Conservation (phyloP, 139 green algal species). For the Micromonas commoda region DNA sequence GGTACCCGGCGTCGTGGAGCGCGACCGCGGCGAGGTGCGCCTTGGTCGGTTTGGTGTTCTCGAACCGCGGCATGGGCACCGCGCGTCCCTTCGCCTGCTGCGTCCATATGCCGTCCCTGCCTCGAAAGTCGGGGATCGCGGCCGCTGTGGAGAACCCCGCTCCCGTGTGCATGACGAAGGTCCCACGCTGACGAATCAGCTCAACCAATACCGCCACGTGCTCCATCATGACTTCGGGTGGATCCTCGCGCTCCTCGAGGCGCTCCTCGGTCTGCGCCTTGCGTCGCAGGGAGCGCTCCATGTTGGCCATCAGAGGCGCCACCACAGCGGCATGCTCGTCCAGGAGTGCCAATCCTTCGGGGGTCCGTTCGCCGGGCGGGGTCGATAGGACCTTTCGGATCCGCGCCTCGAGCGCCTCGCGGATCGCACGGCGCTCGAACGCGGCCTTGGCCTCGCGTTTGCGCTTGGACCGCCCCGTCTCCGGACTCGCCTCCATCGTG, state of each 20-base stretch:
- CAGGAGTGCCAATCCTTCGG: neutral
- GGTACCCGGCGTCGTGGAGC: neutral
- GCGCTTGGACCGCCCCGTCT: neutral
- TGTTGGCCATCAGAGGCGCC: neutral
- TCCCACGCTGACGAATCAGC: neutral
- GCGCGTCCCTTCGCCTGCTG: conserved; percentile 47
- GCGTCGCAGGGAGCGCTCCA: neutral
- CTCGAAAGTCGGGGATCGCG: conserved; percentile 87
- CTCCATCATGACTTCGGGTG: neutral
- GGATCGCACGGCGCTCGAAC: neutral
- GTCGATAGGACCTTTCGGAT: neutral
- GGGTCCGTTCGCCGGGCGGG: neutral
- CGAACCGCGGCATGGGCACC: neutral
- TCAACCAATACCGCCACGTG: neutral
- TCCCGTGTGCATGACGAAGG: conserved; percentile 77
- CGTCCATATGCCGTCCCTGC: conserved; percentile 90
- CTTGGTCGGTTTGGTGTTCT: neutral
- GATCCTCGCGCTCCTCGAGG: neutral
- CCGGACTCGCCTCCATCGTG: no score
- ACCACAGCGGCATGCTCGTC: neutral
- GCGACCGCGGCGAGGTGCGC: neutral
- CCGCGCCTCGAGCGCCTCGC: neutral
- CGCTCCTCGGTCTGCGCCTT: neutral
- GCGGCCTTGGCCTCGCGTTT: neutral
- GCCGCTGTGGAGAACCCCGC: conserved; percentile 82